A percentile compares a stretch with the other conserved stretches of the same genome.
These are phyloP conservation scores for Pseudoscleropodium purum DNA, from an alignment of 225 moss, liverwort and hornwort species.

Conservation along the genomic window DNA sequence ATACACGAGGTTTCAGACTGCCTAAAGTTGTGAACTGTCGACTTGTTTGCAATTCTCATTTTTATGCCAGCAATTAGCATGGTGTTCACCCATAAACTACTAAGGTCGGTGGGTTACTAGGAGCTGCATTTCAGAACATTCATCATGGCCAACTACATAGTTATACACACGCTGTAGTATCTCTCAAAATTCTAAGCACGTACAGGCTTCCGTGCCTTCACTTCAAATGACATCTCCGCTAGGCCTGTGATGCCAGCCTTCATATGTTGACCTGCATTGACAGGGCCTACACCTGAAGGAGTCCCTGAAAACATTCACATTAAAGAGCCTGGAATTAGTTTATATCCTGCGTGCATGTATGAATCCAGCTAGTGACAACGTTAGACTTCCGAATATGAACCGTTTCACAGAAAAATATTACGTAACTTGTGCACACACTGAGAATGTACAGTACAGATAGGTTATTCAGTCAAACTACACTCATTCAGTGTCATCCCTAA, in stretches of 20 bases:
- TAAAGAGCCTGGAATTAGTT: not conserved
- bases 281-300: constrained; percentile 76
- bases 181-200: not conserved
- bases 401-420: not conserved
- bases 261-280: constrained; percentile 63
- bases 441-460: not conserved
- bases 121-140: not conserved
- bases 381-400: not conserved
- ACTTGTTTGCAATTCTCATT: not conserved
- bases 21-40: not conserved
- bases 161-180: not conserved
- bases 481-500: not conserved
- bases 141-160: not conserved
- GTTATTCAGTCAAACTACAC: not conserved
- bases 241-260: constrained; percentile 79
- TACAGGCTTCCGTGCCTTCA: constrained; percentile 26
- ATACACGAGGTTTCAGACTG: not conserved
- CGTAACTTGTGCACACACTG: not conserved
- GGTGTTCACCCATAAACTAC: not conserved
- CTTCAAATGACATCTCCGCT: constrained; percentile 67
- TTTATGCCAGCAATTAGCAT: not conserved
- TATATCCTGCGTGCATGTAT: not conserved
- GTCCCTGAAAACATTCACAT: constrained; percentile 42
- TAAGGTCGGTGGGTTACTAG: not conserved
- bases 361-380: not conserved